Conservation (phyloP, 495 filamentous ascomycete species). For the Ascodesmis nigricans region DNA sequence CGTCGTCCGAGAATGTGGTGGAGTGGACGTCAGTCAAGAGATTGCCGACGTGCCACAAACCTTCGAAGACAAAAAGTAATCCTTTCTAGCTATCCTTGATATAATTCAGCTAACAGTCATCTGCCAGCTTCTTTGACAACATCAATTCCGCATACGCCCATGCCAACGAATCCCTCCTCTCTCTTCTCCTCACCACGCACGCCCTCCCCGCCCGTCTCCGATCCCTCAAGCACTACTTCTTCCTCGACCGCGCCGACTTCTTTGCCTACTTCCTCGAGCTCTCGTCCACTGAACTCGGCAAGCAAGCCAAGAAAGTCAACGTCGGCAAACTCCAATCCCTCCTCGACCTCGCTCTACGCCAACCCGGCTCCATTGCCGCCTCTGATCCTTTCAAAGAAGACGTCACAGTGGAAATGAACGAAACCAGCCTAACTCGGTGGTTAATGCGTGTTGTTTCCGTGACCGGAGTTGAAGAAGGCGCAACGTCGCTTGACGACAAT, state of each 20-base stretch:
- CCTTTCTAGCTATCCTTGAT: not conserved
- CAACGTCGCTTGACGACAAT: constrained; percentile 23
- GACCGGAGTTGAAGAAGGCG: constrained; percentile 70
- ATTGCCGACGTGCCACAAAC: constrained; percentile 73
- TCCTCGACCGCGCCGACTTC: constrained; percentile 91
- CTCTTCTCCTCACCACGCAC: constrained; percentile 79
- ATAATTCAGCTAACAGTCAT: not conserved
- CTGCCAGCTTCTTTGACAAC: constrained; percentile 65
- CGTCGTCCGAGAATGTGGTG: constrained; percentile 88
- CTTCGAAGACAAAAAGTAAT: constrained; percentile 47
- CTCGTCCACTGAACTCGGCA: constrained; percentile 62
- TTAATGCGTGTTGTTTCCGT: constrained; percentile 92
- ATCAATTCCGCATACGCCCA: constrained; percentile 87
- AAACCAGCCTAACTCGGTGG: constrained; percentile 73
- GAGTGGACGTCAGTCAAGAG: constrained; percentile 78
- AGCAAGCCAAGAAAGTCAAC: constrained; percentile 71
- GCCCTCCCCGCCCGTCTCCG: constrained; percentile 63
- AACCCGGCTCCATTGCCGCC: constrained; percentile 82
- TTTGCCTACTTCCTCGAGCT: constrained; percentile 95
- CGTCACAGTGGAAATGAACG: constrained; percentile 92
- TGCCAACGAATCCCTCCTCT: constrained; percentile 82
- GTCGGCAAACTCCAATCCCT: constrained; percentile 80
- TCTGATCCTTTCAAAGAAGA: constrained; percentile 95
- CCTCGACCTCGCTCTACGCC: constrained; percentile 78
- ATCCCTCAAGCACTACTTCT: constrained; percentile 96